Evolutionary conservation across 768 basidiomycete species (phyloP).

Genomic region (Mycena pura): DNA sequence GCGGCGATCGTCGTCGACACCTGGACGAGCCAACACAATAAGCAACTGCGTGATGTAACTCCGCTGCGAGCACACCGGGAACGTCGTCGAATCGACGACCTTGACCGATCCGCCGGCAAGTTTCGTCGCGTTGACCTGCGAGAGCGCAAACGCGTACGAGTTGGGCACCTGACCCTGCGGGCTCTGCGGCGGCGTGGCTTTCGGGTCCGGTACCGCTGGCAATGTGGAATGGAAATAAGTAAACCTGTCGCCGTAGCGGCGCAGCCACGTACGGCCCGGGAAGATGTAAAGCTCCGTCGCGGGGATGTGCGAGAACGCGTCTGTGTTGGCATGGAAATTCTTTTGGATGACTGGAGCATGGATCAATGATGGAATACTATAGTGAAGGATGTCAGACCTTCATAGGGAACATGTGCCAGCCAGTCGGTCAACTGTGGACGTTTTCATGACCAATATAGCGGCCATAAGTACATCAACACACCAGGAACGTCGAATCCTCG

Average conservation of each 20-base stretch:
- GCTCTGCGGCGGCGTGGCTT: no score
- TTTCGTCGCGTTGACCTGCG: constrained; percentile 48
- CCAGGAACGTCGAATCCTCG: no score
- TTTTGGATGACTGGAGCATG: constrained; percentile 49
- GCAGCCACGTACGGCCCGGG: constrained; percentile 48
- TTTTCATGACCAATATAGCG: not conserved
- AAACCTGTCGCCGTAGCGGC: no score
- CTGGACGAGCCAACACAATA: not conserved
- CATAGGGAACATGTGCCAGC: no score
- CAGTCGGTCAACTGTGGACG: no score
- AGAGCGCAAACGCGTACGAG: no score
- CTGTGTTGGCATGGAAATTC: constrained; percentile 50
- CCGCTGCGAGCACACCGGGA: no score
- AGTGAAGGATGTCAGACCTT: constrained; percentile 28
- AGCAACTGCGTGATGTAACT: no score
- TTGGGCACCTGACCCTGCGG: no score
- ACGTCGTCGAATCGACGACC: constrained; percentile 57
- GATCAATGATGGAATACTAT: not conserved
- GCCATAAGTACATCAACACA: no score
- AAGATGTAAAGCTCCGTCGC: constrained; percentile 57
- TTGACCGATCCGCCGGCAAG: constrained; percentile 56
- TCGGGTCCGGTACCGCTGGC: no score
- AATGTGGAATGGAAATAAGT: no score
- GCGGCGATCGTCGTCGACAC: constrained; percentile 56
- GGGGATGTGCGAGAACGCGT: constrained; percentile 50